Evolutionary conservation across 495 filamentous ascomycete genomes (phyloP), one percentile per base, ranked within the genome.

Genomic region (Lasiosphaeriaceae sp.): DNA sequence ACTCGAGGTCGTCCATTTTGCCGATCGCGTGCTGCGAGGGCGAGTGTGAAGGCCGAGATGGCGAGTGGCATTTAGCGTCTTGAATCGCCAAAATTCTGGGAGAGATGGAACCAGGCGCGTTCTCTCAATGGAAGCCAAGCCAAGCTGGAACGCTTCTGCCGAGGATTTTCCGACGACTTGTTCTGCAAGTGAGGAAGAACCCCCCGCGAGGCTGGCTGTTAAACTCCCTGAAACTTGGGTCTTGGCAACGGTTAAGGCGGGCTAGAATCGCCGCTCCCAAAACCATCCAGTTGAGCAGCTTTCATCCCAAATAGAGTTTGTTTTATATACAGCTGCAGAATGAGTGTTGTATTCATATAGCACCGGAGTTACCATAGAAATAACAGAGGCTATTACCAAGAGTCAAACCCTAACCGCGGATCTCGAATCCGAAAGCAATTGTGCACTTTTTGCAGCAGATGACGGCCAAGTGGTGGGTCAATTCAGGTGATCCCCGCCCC

Each of bases 1-100:
- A 88, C 64, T 88, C 85, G 56, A 97, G 80, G 70, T 96, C 90
- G 69, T 96, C 92, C 90, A 98, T 96, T 37, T 39, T 73, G 59
- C 47, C 53, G 61, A 51, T 43, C 21, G 23, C n/a, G 39, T 11
- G 45, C 16, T 11, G 43, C 48, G 44, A 23, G 16, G 31, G 23
- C 24, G 4, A 46, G 24, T 6, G 31, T 20, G n/a, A 41, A 20
- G 37, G 12, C 49, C 24, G 59, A 20, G 22, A 43, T 39, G 45
- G 31, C 7, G 8, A n/a, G n/a, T 29, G 26, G 3, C 20, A 48
- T 22, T 31, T 4, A 31, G 26, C 26, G 3, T 31, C 26, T 31
- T 9, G 26, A 31, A 31, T 9, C 26, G 26, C 26, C 26, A 31
- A 31, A 31, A 4, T 31, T 31, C 9, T n/a, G n/a, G 26, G 26